phyloP scores from a whole-genome alignment of 1,284 basidiomycete genomes.

The Ceratobasidium sp. region DNA sequence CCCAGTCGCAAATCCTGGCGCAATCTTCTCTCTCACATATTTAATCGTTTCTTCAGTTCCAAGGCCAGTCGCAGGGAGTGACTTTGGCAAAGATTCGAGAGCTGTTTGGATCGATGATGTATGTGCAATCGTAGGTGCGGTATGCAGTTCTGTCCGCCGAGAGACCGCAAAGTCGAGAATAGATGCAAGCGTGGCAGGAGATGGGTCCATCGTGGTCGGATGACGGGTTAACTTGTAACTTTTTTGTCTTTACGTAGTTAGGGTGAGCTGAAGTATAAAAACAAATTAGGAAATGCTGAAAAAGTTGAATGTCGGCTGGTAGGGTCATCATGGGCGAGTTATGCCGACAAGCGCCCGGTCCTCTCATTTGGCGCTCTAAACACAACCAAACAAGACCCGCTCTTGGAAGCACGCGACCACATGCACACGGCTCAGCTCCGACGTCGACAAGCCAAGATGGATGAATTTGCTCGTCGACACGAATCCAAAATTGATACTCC shows the following conservation, averaged over 20 bases:
- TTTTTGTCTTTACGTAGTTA: too few relatives aligned
- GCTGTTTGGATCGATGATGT: conserved; percentile 33
- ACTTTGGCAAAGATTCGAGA: conserved; percentile 33
- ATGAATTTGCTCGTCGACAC: conserved; percentile 26
- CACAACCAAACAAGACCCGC: conserved; percentile 5
- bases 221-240: neutral
- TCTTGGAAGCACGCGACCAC: conserved; percentile 4
- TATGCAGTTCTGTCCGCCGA: conserved; percentile 3
- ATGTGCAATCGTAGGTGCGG: conserved; percentile 21
- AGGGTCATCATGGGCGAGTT: too few relatives aligned
- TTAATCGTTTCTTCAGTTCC: conserved; percentile 54
- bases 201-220: conserved; percentile 6
- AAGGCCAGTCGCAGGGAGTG: conserved; percentile 54
- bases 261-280: too few relatives aligned
- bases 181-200: conserved; percentile 21
- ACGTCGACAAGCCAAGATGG: conserved; percentile 40
- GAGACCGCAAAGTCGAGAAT: conserved; percentile 18
- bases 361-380: neutral
- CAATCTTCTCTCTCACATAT: conserved; percentile 54
- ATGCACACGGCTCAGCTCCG: conserved; percentile 43
- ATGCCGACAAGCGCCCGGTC: neutral
- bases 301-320: too few relatives aligned
- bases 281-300: too few relatives aligned
- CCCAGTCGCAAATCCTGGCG: conserved; percentile 57
- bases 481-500: conserved; percentile 4